Percentiles rank a stretch among this genome's conserved stretches.
Evolutionary conservation across 441 rosid species (phyloP).

Genomic region (Biscutella laevigata): DNA sequence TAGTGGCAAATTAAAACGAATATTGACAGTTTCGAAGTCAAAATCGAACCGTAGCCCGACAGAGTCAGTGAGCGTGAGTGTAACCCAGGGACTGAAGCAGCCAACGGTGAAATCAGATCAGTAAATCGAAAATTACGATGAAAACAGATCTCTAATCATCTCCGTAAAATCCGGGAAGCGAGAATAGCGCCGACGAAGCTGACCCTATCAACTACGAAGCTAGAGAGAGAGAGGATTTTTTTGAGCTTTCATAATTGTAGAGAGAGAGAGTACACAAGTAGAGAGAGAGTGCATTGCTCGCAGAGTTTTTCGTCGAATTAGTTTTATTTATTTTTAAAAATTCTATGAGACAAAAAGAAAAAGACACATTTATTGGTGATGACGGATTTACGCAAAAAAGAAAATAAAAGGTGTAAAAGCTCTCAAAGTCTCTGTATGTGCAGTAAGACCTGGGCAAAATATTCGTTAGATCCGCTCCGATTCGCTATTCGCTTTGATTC

Average conservation of each 20-base stretch:
- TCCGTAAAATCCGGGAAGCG: constrained; percentile 15
- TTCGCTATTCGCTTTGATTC: too few relatives aligned
- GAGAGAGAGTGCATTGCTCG: too few relatives aligned
- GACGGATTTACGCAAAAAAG: too few relatives aligned
- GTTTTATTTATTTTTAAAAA: too few relatives aligned
- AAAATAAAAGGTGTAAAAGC: too few relatives aligned
- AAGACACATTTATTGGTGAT: too few relatives aligned
- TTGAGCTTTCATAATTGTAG: constrained; percentile 7
- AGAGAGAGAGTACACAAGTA: not conserved
- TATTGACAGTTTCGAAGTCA: not conserved
- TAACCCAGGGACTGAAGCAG: not conserved
- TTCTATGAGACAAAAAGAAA: too few relatives aligned
- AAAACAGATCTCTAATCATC: constrained; percentile 17
- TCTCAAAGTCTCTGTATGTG: too few relatives aligned
- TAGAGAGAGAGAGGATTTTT: constrained; percentile 2
- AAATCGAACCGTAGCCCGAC: constrained; percentile 14
- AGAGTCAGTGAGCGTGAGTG: not conserved
- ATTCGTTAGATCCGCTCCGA: too few relatives aligned
- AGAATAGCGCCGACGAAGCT: constrained; percentile 27
- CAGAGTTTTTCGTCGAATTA: too few relatives aligned
- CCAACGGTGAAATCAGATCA: constrained; percentile 4
- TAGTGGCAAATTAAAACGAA: not conserved
- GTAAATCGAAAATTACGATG: not conserved
- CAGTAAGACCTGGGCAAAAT: too few relatives aligned
- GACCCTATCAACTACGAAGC: constrained; percentile 23